Evolutionary conservation across 2,329 filamentous ascomycete genomes (phyloP), one percentile per base, ranked within the genome.

Genomic region (Zasmidium angulare): DNA sequence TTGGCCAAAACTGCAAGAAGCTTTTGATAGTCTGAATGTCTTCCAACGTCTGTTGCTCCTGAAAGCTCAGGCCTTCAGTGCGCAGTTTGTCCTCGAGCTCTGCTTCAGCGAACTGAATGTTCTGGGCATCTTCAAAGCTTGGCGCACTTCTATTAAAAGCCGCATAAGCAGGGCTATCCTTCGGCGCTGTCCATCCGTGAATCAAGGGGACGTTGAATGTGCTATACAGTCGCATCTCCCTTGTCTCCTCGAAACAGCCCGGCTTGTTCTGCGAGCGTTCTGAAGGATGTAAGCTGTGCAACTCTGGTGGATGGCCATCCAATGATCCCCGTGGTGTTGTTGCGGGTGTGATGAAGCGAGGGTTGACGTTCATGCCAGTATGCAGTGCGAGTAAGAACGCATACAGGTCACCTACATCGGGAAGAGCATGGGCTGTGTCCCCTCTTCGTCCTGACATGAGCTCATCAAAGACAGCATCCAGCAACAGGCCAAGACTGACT

Each of bases 311-410:
- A 50, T 66, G 57, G 10, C 59, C 63, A 47, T 71, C 68, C 24
- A 65, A 52, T 3, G 66, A 68, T 9, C 68, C 68, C 36, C 66
- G 50, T 0, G 63, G 69, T 1, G 63, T 63, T 6, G 58, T 53
- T 0, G 63, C 65, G 0, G 71, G 64, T 1, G 90, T 83, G 7
- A 96, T 82, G 64, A 96, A 95, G 20, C 89, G 86, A 1, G 95
- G 95, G 65, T 99, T 99, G 58, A 98, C 93, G 69, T 98, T 99
- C 90, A 99, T 96, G 40, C 95, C 95, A 0, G 93, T 98, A 68
- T 97, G 91, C 1, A 99, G 79, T 48, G 91, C 90, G 58, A 95
- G 85, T 1, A 99, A 79, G 70, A 99, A 99, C 6, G 84, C 82
- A 73, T 96, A 96, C 1, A 99, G 81, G 60, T 96, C 93, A 36